Conservation (phyloP, 1,139 yeast species). For the Chernovozyma aurita region DNA sequence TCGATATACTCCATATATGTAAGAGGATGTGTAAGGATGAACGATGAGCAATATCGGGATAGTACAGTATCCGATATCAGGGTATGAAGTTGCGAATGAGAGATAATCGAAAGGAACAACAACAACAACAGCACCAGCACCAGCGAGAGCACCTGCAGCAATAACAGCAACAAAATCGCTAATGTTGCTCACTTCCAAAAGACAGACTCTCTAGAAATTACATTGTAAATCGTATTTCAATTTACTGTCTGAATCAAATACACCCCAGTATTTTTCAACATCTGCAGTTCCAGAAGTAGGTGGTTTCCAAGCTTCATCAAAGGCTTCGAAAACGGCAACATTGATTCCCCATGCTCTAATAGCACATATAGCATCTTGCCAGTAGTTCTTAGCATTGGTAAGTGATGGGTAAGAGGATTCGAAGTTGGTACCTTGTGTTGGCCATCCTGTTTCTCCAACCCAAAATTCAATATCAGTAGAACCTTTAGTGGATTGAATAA, state of each 20-base stretch:
- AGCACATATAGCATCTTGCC: slow-evolving; percentile 87
- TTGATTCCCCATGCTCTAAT: slow-evolving; percentile 94
- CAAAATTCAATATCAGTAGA: slow-evolving; percentile 79
- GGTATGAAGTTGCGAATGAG: too few relatives aligned
- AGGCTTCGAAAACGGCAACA: slow-evolving; percentile 89
- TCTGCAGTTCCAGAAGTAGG: slow-evolving; percentile 77
- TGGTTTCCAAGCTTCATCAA: slow-evolving; percentile 96
- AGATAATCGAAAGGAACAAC: too few relatives aligned
- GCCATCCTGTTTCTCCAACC: slow-evolving; percentile 99
- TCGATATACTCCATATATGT: too few relatives aligned
- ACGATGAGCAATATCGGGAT: too few relatives aligned
- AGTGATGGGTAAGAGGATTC: slow-evolving; percentile 63
- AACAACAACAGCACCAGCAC: too few relatives aligned
- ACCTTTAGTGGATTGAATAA: slow-evolving; percentile 80
- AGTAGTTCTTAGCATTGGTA: slow-evolving; percentile 70
- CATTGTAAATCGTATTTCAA: slow-evolving; percentile 61
- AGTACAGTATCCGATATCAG: too few relatives aligned
- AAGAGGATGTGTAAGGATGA: too few relatives aligned
- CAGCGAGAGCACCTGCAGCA: too few relatives aligned
- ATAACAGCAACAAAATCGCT: too few relatives aligned
- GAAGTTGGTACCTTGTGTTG: slow-evolving; percentile 77
- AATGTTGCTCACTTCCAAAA: slow-evolving; percentile 2
- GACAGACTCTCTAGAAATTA: too few relatives aligned
- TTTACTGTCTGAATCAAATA: slow-evolving; percentile 54
- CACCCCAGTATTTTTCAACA: slow-evolving; percentile 94